Evolutionary conservation across 768 basidiomycete genomes (phyloP), one percentile per base, ranked within the genome.

Genomic region (Lactarius hengduanensis): DNA sequence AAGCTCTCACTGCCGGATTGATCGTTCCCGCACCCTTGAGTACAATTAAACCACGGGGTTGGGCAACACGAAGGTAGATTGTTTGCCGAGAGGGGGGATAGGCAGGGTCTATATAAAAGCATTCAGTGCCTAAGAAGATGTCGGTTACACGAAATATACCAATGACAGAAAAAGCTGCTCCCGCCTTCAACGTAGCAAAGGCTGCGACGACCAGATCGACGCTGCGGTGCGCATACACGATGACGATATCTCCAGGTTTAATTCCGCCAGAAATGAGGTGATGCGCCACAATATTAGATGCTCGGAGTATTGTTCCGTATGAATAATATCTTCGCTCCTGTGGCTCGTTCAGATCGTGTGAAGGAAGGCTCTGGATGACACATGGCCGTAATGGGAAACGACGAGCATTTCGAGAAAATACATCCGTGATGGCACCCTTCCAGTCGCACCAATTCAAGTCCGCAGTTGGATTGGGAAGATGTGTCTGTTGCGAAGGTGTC

Each of bases 361-460:
- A 74, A 3, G 88, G 82, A 53, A 89, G 70, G 62, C 83, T 86
- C 76, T 99, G 96, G 58, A 98, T 80, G 40, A 99, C 91, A 72
- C 96, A 98, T 5, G 90, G 80, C n/a, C 89, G 81, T 36, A 93
- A 88, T 0, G 96, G 96, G 77, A 85, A 84, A 64, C 79, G 77
- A 13, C 82, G 80, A 2, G 97, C 97, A 78, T 99, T 98, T 43
- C 80, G 78, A 11, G 94, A 91, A 77, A 99, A 98, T 28, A 98
- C 86, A 74, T 96, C 91, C 16, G 96, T 94, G 74, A 99, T 98
- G 8, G 96, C 92, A 38, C 96, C 97, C 75, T 95, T 94, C 86
- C 90, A 99, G 60, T 90, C 96, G 76, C 94, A 96, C 96, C 97
- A 99, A 72, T 97, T 85, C 41, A 99, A 84, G 75, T 98, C 90